These are phyloP conservation scores for Coccomyxa sp. DNA, from an alignment of 139 green algal species.

Conservation along the genomic window DNA sequence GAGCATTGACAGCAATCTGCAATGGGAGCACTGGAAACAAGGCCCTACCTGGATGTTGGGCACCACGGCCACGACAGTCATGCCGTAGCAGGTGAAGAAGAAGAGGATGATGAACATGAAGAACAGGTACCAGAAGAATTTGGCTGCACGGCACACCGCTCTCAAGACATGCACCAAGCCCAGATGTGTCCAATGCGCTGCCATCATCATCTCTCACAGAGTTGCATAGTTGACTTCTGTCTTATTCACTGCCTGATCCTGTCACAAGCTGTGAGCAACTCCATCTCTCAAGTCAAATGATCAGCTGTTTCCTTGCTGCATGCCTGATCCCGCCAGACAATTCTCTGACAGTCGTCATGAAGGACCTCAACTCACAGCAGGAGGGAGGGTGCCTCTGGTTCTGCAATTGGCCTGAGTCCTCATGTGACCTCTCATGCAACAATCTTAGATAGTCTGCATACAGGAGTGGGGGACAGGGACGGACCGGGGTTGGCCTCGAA, in stretches of 20 bases:
- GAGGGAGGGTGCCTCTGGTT: not conserved
- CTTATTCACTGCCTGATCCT: not conserved
- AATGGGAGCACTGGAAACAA: not conserved
- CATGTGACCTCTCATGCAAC: not conserved
- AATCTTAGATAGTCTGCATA: not conserved
- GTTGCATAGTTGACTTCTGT: not conserved
- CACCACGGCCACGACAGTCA: constrained; percentile 23
- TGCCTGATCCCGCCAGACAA: too few species aligned
- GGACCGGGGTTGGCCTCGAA: constrained; percentile 25
- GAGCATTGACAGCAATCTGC: not conserved
- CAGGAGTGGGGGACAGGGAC: not conserved
- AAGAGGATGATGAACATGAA: constrained; percentile 28
- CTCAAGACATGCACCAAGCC: not conserved
- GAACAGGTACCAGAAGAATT: constrained; percentile 22
- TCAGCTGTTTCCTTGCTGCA: too few species aligned
- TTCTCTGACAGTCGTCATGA: too few species aligned
- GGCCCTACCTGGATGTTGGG: constrained; percentile 16
- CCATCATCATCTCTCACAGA: not conserved
- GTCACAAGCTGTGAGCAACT: not conserved
- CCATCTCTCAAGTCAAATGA: not conserved
- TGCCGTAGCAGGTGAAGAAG: constrained; percentile 42
- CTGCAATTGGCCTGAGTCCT: not conserved
- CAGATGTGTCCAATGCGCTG: not conserved
- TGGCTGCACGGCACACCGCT: constrained; percentile 1
- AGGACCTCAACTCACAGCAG: not conserved